Conservation (phyloP, 2,329 filamentous ascomycete species). For the Penicillium aurantiogriseum region DNA sequence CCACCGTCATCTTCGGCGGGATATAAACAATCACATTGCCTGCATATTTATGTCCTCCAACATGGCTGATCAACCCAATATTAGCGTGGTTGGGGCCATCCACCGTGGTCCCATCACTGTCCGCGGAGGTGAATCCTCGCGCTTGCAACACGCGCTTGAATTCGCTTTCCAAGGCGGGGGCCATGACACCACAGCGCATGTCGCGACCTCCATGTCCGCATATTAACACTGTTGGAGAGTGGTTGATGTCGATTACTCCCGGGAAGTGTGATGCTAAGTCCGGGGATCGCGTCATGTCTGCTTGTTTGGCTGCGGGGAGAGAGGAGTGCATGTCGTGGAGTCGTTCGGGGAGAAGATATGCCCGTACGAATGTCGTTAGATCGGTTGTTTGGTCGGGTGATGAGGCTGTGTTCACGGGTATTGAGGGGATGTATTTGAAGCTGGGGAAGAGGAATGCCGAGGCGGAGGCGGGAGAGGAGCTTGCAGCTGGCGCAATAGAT, state of each 20-base stretch:
- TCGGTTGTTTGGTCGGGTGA: slow-evolving; percentile 14
- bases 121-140: slow-evolving; percentile 31
- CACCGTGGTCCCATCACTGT: slow-evolving; percentile 17
- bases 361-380: slow-evolving; percentile 47
- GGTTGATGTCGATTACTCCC: slow-evolving; percentile 64
- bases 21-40: slow-evolving; percentile 90
- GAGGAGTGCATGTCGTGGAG: slow-evolving; percentile 36
- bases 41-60: slow-evolving; percentile 92
- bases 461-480: slow-evolving; percentile 21
- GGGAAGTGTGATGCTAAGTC: slow-evolving; percentile 51
- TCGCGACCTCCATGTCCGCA: slow-evolving; percentile 87
- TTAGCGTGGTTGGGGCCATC: slow-evolving; percentile 38
- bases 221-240: slow-evolving; percentile 63
- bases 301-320: slow-evolving; percentile 30
- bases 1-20: slow-evolving; percentile 33
- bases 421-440: slow-evolving; percentile 74
- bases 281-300: slow-evolving; percentile 49
- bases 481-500: slow-evolving; percentile 62
- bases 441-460: slow-evolving; percentile 77
- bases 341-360: slow-evolving; percentile 40
- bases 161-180: slow-evolving; percentile 67
- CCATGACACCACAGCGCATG: slow-evolving; percentile 75
- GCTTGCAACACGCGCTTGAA: slow-evolving; percentile 55
- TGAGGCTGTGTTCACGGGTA: slow-evolving; percentile 62
- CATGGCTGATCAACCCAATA: slow-evolving; percentile 65